Conservation (phyloP, 305 asterid genomes). For the Euphrasia arctica region DNA sequence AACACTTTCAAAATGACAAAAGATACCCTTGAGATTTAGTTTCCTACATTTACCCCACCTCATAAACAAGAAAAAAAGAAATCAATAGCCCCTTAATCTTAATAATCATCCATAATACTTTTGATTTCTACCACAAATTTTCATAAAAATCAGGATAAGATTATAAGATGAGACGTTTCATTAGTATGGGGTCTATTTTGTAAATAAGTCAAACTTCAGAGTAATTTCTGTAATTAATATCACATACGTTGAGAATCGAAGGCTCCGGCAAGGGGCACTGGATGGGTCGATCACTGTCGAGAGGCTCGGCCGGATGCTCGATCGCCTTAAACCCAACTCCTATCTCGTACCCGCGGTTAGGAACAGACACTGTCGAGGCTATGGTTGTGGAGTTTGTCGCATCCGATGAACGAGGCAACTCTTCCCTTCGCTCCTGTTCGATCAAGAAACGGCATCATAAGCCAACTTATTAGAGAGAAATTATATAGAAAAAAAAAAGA, state of each 20-base stretch:
- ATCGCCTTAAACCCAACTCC: constrained; percentile 14
- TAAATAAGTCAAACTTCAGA: neutral
- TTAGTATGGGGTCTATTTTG: neutral
- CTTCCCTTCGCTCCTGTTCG: constrained; percentile 57
- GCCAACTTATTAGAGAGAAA: constrained; percentile 4
- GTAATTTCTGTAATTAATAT: no score
- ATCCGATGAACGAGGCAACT: constrained; percentile 48
- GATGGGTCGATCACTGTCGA: constrained; percentile 74
- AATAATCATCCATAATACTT: no score
- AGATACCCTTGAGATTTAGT: no score
- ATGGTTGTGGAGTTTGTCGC: constrained; percentile 30
- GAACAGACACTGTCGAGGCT: constrained; percentile 40
- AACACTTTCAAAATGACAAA: no score
- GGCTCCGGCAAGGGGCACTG: constrained; percentile 70
- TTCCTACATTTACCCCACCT: no score
- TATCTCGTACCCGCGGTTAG: constrained; percentile 60
- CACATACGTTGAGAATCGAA: constrained; percentile 3
- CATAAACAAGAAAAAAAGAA: no score
- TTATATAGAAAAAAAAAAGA: neutral
- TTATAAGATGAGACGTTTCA: no score
- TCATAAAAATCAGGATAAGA: no score
- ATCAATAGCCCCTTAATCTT: neutral
- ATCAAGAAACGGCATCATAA: constrained; percentile 17
- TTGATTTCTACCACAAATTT: no score
- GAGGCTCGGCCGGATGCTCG: constrained; percentile 46